Evolutionary conservation across 176 grass and related monocot species (phyloP).

Genomic region (Eremochloa ophiuroides): DNA sequence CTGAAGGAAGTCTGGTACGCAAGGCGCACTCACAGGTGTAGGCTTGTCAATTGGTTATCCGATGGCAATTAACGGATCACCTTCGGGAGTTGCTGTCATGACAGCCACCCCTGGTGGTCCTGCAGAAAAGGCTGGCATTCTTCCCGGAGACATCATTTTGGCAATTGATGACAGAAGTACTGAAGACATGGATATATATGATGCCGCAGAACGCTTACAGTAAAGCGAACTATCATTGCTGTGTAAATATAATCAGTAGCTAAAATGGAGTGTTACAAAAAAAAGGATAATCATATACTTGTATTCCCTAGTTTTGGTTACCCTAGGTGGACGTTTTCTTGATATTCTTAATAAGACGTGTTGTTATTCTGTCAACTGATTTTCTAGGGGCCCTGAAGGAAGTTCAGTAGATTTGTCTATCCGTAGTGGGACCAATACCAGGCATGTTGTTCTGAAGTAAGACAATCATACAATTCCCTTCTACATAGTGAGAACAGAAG

Average conservation of each 20-base stretch:
- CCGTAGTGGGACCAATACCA: slow-evolving; percentile 61
- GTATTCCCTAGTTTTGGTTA: neutral
- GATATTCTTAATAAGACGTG: neutral
- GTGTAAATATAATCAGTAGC: neutral
- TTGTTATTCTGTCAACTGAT: neutral
- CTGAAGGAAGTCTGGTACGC: slow-evolving; percentile 97
- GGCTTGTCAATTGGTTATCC: slow-evolving; percentile 89
- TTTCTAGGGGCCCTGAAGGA: slow-evolving; percentile 84
- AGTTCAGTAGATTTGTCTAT: slow-evolving; percentile 75
- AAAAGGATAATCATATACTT: neutral
- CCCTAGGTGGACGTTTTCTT: neutral
- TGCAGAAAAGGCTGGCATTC: slow-evolving; percentile 81
- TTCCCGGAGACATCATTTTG: slow-evolving; percentile 83
- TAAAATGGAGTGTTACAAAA: neutral
- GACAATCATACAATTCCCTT: neutral
- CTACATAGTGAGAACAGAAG: neutral
- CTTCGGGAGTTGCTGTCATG: slow-evolving; percentile 73
- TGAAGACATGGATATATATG: slow-evolving; percentile 97
- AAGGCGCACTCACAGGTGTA: slow-evolving; percentile 91
- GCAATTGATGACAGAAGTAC: slow-evolving; percentile 69
- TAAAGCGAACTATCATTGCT: slow-evolving; percentile 25
- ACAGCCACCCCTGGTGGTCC: slow-evolving; percentile 78
- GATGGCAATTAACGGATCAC: slow-evolving; percentile 51
- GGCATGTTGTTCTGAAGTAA: slow-evolving; percentile 67
- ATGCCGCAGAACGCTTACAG: slow-evolving; percentile 80